Evolutionary conservation across 2,329 filamentous ascomycete genomes (phyloP), one percentile per base, ranked within the genome.

Genomic region (Colletotrichum theobromicola): DNA sequence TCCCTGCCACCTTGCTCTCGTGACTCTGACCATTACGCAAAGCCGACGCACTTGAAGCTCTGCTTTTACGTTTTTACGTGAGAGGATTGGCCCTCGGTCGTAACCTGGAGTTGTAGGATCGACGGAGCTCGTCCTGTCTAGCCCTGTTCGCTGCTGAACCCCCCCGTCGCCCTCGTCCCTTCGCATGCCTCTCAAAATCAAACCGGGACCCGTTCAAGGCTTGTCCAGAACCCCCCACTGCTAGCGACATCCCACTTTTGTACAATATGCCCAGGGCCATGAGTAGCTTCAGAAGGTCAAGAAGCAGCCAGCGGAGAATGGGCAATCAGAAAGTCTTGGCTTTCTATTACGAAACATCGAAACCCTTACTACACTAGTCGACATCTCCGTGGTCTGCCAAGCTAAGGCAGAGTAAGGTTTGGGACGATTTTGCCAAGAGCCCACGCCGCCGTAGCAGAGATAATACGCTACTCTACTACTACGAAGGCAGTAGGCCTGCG

Each of bases 341-440:
- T 30, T 66, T 61, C 32, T 34, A 37, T 46, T 55, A 37, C 61
- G 67, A 75, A 67, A 72, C 72, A 32, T 72, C 72, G 72, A 72
- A 75, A 53, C 72, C 34, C 63, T 75, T 75, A 63, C 72, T 64
- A 50, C 68, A 72, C 42, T 75, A 58, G 72, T 67, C 57, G 42
- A 72, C 34, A 72, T 75, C 72, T 75, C 72, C 72, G 63, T 62
- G 42, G 62, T 37, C 50, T 67, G 37, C 32, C 62, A 35, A 30
- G 63, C 53, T 28, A 55, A 37, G 13, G 63, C 26, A 24, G 35
- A 24, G 66, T 62, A 62, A 53, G 57, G 37, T 62, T 69, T 61
- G 63, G 35, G 21, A 65, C 18, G 46, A 62, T 70, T 60, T 60
- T 42, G 32, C 68, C 35, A 67, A 67, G 32, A 37, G 10, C 67